Percentiles rank a stretch among this genome's conserved stretches.
Conservation (phyloP, 345 rosid genomes). For the Excoecaria cochinchinensis region DNA sequence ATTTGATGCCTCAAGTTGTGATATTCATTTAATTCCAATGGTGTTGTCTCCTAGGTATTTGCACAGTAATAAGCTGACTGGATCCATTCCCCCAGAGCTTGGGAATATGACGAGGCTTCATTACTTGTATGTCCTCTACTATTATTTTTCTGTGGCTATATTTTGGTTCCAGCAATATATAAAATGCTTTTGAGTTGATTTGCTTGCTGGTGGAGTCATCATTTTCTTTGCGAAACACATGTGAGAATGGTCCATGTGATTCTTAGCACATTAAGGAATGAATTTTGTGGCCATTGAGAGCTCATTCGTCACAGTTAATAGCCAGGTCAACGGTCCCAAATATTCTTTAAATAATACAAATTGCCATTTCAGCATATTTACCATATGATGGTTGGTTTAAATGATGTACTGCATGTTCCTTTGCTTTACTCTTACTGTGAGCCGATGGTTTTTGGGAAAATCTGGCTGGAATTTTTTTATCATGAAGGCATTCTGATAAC, state of each 20-base stretch:
- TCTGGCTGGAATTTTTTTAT: not conserved
- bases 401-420: not conserved
- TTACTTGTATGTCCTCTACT: constrained; percentile 58
- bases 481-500: not conserved
- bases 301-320: not conserved
- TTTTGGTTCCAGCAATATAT: not conserved
- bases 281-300: not conserved
- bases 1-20: not conserved
- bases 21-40: not conserved
- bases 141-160: not conserved
- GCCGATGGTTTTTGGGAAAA: not conserved
- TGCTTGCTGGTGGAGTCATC: not conserved
- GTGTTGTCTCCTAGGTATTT: constrained; percentile 57
- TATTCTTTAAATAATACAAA: not conserved
- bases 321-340: not conserved
- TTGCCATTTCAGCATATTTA: not conserved
- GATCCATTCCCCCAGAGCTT: constrained; percentile 85
- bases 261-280: not conserved
- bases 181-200: not conserved
- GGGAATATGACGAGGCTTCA: constrained; percentile 97
- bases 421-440: not conserved
- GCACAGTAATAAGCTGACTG: constrained; percentile 77
- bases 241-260: not conserved
- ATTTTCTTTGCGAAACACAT: not conserved
- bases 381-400: not conserved